A percentile compares a stretch with the other conserved stretches of the same genome.
phyloP scores from a whole-genome alignment of 1,284 basidiomycete genomes.

The Mycena sp. region DNA sequence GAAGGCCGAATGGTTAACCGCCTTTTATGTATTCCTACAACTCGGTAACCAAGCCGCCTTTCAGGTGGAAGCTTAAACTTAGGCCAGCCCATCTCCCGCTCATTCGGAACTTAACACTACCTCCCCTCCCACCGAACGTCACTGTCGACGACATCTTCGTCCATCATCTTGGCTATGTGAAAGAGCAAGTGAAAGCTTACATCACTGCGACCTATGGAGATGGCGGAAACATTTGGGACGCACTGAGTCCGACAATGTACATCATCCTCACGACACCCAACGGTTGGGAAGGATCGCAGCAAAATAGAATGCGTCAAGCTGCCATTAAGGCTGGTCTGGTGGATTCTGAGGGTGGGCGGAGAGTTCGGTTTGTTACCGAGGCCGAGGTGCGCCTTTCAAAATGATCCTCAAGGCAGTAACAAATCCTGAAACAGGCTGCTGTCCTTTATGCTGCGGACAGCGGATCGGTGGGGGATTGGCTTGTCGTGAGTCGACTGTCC shows the following conservation, averaged over 20 bases:
- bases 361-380: conserved; percentile 26
- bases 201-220: conserved; percentile 21
- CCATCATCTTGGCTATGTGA: conserved; percentile 24
- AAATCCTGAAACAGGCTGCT: conserved; percentile 16
- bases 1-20: conserved; percentile 19
- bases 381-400: conserved; percentile 17
- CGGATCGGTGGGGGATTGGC: conserved; percentile 25
- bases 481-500: conserved; percentile 11
- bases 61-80: conserved; percentile 25
- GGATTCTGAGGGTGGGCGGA: conserved; percentile 13
- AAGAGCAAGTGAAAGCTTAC: conserved; percentile 24
- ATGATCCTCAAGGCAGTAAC: not conserved
- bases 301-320: conserved; percentile 28
- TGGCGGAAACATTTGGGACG: conserved; percentile 23
- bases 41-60: not conserved
- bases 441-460: conserved; percentile 27
- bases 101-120: conserved; percentile 20
- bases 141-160: conserved; percentile 22
- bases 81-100: conserved; percentile 20
- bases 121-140: conserved; percentile 13
- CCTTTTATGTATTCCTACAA: not conserved
- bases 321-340: conserved; percentile 27
- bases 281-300: conserved; percentile 27
- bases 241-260: conserved; percentile 22
- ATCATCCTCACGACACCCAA: conserved; percentile 26